Conservation (phyloP, 2,329 filamentous ascomycete species). For the Claviceps monticola region DNA sequence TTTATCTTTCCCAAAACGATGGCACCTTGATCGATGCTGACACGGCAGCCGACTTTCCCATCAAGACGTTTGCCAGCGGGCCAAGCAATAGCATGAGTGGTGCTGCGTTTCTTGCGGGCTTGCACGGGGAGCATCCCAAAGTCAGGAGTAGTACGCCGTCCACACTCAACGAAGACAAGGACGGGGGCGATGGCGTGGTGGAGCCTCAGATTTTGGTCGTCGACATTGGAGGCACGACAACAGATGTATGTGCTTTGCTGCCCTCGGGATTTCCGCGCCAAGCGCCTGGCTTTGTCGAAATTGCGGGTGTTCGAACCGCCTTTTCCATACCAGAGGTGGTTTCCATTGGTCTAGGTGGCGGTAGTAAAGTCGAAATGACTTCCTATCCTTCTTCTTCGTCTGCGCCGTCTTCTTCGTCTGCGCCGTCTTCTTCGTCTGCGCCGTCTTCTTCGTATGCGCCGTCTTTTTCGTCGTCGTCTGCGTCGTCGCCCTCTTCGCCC, state of each 20-base stretch:
- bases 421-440: not conserved
- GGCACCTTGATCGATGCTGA: constrained; percentile 36
- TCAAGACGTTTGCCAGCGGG: constrained; percentile 39
- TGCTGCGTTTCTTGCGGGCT: constrained; percentile 37
- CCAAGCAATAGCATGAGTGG: constrained; percentile 41
- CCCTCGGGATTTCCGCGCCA: constrained; percentile 46
- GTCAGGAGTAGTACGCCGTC: too few species aligned
- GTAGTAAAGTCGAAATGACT: constrained; percentile 20
- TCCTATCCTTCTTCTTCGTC: constrained; percentile 8
- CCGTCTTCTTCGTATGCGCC: not conserved
- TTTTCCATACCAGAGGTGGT: constrained; percentile 44
- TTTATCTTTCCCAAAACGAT: constrained; percentile 40
- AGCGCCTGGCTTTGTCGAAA: constrained; percentile 41
- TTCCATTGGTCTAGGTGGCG: constrained; percentile 43
- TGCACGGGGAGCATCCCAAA: constrained; percentile 18
- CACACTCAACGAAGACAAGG: not conserved
- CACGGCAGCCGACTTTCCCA: constrained; percentile 32
- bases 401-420: not conserved
- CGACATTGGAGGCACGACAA: constrained; percentile 48
- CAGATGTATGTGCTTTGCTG: constrained; percentile 43
- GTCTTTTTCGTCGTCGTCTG: not conserved
- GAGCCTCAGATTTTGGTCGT: constrained; percentile 31
- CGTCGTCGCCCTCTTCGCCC: not conserved
- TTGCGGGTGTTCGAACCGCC: constrained; percentile 44
- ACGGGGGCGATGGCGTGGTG: not conserved